These are phyloP conservation scores for Jasminum sambac DNA, from an alignment of 257 asterid species.

Conservation along the genomic window DNA sequence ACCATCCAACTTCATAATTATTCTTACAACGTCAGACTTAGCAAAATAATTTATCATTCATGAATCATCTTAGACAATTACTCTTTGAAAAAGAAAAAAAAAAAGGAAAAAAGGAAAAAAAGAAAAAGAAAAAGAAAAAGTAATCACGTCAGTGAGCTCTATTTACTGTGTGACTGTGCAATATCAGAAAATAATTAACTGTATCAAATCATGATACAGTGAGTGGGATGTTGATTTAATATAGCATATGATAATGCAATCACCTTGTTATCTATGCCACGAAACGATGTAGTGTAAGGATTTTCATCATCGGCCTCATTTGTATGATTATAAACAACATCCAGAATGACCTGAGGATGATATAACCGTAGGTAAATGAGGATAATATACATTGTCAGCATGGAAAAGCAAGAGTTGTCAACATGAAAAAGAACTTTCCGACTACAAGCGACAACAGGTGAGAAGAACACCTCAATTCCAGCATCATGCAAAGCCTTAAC, in stretches of 20 bases:
- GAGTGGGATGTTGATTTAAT: conserved; percentile 10
- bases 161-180: not conserved
- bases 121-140: no score
- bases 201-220: conserved; percentile 9
- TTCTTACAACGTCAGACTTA: not conserved
- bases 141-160: not conserved
- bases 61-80: not conserved
- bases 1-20: conserved; percentile 15
- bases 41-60: not conserved
- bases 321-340: conserved; percentile 95
- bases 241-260: conserved; percentile 18
- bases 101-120: no score
- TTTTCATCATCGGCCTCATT: conserved; percentile 88
- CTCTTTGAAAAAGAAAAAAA: no score
- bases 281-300: conserved; percentile 93
- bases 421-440: conserved; percentile 1
- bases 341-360: conserved; percentile 77
- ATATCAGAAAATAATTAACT: not conserved
- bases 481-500: conserved; percentile 92
- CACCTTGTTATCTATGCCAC: conserved; percentile 99
- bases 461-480: conserved; percentile 79
- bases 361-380: conserved; percentile 17
- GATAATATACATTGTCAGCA: not conserved
- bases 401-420: not conserved
- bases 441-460: conserved; percentile 21